Evolutionary conservation across 371 early-diverging fungal genomes (phyloP).

Genomic region (Rhizopus arrhizus): DNA sequence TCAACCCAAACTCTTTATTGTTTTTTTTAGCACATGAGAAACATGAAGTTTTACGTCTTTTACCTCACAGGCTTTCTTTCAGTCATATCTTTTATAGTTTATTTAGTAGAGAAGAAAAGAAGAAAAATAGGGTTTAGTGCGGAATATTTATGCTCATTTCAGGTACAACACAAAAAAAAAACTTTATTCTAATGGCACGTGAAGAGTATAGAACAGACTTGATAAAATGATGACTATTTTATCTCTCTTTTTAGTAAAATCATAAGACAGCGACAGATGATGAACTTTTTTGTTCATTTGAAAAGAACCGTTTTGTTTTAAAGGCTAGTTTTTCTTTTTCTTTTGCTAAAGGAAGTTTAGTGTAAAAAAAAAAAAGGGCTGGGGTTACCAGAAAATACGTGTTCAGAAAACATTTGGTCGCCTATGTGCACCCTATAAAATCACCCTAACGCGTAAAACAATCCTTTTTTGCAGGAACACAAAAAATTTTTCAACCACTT

Average conservation of each 20-base stretch:
- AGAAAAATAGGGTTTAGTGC: slow-evolving; percentile 5
- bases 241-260: background rate
- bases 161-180: background rate
- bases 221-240: background rate
- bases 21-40: background rate
- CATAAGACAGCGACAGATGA: background rate
- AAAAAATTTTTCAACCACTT: too few species aligned
- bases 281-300: too few species aligned
- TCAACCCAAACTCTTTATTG: slow-evolving; percentile 78
- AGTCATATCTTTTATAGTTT: slow-evolving; percentile 15
- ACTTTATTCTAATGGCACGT: background rate
- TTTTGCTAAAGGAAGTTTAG: background rate
- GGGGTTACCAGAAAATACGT: background rate
- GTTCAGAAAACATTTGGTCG: background rate
- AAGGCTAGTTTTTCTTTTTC: too few species aligned
- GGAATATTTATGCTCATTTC: background rate
- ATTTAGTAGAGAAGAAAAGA: slow-evolving; percentile 1
- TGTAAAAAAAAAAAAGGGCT: background rate
- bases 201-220: background rate
- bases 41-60: background rate
- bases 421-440: background rate
- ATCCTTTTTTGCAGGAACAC: too few species aligned
- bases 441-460: too few species aligned
- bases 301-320: too few species aligned
- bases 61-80: slow-evolving; percentile 32